Percentiles rank a stretch among this genome's conserved stretches.
These are phyloP conservation scores for Cerrena zonata DNA, from an alignment of 1,284 basidiomycete species.

Conservation along the genomic window DNA sequence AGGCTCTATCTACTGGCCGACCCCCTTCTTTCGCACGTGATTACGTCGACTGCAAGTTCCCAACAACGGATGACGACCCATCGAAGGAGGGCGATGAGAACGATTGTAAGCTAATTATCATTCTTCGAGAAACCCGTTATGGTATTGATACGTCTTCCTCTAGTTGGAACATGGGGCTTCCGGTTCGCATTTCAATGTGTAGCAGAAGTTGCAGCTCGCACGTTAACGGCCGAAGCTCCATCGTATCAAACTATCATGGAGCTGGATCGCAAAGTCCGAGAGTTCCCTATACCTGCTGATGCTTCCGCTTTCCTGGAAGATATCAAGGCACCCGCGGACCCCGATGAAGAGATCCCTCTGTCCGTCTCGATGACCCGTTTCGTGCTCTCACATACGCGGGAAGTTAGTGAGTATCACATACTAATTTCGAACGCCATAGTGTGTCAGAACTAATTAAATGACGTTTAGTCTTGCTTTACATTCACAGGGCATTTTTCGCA, in stretches of 20 bases:
- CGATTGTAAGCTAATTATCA: conserved; percentile 34
- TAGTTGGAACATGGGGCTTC: conserved; percentile 57
- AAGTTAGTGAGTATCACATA: conserved; percentile 32
- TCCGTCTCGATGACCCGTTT: conserved; percentile 33
- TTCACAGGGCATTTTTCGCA: conserved; percentile 38
- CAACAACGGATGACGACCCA: conserved; percentile 16
- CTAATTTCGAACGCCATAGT: not conserved
- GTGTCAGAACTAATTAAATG: no score
- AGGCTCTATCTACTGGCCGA: conserved; percentile 40
- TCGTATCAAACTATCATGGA: conserved; percentile 66
- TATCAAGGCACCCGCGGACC: conserved; percentile 19
- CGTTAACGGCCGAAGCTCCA: conserved; percentile 57
- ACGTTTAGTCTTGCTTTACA: conserved; percentile 31
- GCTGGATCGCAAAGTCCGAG: conserved; percentile 63
- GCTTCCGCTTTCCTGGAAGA: conserved; percentile 30
- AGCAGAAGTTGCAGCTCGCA: conserved; percentile 57
- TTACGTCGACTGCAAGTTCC: conserved; percentile 28
- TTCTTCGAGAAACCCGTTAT: no score
- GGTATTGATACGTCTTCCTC: not conserved
- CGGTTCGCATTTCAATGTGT: conserved; percentile 62
- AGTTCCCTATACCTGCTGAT: conserved; percentile 52
- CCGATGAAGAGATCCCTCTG: conserved; percentile 22
- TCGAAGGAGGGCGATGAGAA: conserved; percentile 29
- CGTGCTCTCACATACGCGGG: conserved; percentile 39
- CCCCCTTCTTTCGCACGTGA: conserved; percentile 27